Evolutionary conservation across 2,329 filamentous ascomycete genomes (phyloP).

Genomic region (Cryphonectria japonica): DNA sequence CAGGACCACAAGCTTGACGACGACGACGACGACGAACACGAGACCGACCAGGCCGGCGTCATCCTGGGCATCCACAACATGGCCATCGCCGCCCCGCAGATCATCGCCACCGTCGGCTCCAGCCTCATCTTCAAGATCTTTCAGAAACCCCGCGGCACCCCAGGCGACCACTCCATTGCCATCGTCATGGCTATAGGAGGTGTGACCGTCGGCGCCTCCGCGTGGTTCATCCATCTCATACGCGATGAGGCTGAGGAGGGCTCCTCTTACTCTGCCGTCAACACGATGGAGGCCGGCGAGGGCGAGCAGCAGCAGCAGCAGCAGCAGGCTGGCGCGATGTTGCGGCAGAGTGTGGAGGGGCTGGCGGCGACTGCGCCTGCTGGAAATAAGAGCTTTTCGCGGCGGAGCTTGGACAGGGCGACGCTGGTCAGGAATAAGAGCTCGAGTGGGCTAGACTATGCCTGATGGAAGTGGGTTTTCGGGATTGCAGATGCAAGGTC

Average conservation of each 20-base stretch:
- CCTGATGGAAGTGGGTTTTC: background rate
- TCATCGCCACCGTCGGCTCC: constrained; percentile 83
- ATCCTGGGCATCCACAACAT: constrained; percentile 97
- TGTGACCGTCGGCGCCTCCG: constrained; percentile 75
- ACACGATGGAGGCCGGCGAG: constrained; percentile 39
- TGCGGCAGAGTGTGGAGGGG: constrained; percentile 47
- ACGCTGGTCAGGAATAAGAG: constrained; percentile 53
- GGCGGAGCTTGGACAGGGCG: constrained; percentile 51
- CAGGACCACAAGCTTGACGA: constrained; percentile 37
- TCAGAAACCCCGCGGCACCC: constrained; percentile 83
- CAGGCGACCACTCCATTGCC: constrained; percentile 84
- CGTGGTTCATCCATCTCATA: constrained; percentile 71
- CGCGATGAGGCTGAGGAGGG: constrained; percentile 57
- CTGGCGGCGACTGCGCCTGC: constrained; percentile 35
- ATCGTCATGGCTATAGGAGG: constrained; percentile 88
- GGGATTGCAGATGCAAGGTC: background rate
- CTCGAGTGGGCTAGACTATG: constrained; percentile 54
- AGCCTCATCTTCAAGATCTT: constrained; percentile 82
- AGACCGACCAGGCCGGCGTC: constrained; percentile 80
- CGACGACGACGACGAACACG: constrained; percentile 53
- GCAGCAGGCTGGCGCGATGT: constrained; percentile 34
- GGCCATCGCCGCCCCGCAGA: constrained; percentile 87
- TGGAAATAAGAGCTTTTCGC: background rate
- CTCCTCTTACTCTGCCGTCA: constrained; percentile 36
- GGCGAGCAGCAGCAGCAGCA: constrained; percentile 5